These are phyloP conservation scores for Chlamydomonas asymmetrica DNA, from an alignment of 139 green algal genomes.

Conservation along the genomic window DNA sequence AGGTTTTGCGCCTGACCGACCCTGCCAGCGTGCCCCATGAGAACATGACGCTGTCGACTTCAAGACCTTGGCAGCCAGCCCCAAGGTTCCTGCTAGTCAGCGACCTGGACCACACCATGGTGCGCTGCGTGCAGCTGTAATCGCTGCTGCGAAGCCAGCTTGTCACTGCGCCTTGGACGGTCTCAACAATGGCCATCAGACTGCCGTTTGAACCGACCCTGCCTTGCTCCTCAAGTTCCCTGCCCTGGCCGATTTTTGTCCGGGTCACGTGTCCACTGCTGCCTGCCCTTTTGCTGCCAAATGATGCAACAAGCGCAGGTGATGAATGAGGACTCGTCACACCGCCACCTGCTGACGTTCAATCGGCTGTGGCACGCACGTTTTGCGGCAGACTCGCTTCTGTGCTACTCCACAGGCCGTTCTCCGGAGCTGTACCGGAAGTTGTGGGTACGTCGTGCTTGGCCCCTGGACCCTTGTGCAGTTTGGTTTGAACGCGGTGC, in stretches of 20 bases:
- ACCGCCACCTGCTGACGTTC: constrained; percentile 71
- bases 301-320: constrained; percentile 73
- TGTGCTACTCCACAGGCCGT: constrained; percentile 91
- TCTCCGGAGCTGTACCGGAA: constrained; percentile 79
- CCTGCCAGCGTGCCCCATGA: too few species aligned
- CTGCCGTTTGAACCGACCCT: too few species aligned
- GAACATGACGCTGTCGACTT: too few species aligned
- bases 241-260: too few species aligned
- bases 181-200: too few species aligned
- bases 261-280: too few species aligned
- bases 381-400: constrained; percentile 30
- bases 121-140: constrained; percentile 16
- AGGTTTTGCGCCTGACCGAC: too few species aligned
- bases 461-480: not conserved
- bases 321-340: constrained; percentile 72
- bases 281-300: too few species aligned
- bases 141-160: too few species aligned
- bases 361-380: constrained; percentile 69
- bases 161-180: too few species aligned
- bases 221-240: too few species aligned
- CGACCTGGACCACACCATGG: constrained; percentile 92
- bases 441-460: constrained; percentile 55
- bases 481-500: not conserved
- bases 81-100: constrained; percentile 87
- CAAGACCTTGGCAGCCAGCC: too few species aligned